Evolutionary conservation across 1,284 basidiomycete species (phyloP).

Genomic region (Ganoderma lingzhi): DNA sequence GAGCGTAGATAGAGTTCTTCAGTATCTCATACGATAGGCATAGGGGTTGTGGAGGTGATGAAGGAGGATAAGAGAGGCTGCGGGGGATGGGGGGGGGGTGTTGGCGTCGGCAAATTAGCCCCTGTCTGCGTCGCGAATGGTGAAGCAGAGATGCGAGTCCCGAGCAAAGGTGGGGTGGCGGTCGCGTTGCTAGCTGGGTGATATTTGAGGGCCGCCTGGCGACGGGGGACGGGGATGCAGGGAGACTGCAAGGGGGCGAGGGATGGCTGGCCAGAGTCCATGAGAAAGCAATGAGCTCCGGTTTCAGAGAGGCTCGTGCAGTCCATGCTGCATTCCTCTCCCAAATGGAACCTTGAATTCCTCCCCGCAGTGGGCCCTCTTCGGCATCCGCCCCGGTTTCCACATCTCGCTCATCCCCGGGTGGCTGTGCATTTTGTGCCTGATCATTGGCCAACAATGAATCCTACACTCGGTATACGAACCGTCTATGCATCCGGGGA

Average conservation of each 20-base stretch:
- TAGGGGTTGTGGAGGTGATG: conserved; percentile 9
- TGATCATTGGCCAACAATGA: not conserved
- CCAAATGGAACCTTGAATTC: not conserved
- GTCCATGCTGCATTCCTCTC: conserved; percentile 15
- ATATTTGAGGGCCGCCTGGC: conserved; percentile 5
- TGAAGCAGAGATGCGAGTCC: conserved; percentile 26
- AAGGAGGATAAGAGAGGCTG: conserved; percentile 9
- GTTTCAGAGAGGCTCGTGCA: conserved; percentile 16
- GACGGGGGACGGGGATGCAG: conserved; percentile 3
- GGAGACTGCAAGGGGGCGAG: not conserved
- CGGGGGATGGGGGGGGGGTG: conserved; percentile 6
- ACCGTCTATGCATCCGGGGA: too few relatives aligned
- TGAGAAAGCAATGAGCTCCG: conserved; percentile 24
- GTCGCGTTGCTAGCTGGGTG: conserved; percentile 18
- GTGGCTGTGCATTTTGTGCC: conserved; percentile 11
- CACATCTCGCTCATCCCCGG: conserved; percentile 7
- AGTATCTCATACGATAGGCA: conserved; percentile 19
- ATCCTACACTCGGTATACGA: too few relatives aligned
- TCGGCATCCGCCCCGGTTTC: conserved; percentile 1
- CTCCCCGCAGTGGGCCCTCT: not conserved
- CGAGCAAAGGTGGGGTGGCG: conserved; percentile 13
- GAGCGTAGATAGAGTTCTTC: conserved; percentile 12
- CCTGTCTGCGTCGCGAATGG: conserved; percentile 1
- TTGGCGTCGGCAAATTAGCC: conserved; percentile 1
- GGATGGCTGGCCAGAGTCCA: conserved; percentile 14